Conservation (phyloP, 2,329 filamentous ascomycete genomes). For the Raffaelea deltoideospora region DNA sequence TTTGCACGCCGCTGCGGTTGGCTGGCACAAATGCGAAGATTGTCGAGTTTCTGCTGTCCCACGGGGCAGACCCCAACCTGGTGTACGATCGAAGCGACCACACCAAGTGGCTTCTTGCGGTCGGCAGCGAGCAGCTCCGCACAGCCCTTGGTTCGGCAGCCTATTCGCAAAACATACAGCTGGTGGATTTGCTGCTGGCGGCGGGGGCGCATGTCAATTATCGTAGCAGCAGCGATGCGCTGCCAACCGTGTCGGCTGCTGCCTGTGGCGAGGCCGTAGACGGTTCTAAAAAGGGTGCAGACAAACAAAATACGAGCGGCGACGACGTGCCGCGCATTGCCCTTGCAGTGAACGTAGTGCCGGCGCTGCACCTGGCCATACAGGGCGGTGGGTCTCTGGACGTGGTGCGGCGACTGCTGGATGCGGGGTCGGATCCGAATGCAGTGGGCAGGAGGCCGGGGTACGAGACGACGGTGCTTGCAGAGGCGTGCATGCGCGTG, state of each 20-base stretch:
- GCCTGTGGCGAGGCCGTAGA: too few relatives aligned
- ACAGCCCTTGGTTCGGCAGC: background rate
- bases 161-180: background rate
- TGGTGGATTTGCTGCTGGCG: background rate
- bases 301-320: too few relatives aligned
- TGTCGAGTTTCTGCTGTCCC: background rate
- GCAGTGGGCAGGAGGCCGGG: background rate
- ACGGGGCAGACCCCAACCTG: background rate
- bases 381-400: background rate
- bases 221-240: too few relatives aligned
- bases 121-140: background rate
- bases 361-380: too few relatives aligned
- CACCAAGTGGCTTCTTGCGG: background rate
- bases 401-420: background rate
- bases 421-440: background rate
- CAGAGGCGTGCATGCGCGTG: background rate
- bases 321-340: too few relatives aligned
- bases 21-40: background rate
- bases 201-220: background rate
- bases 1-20: too few relatives aligned
- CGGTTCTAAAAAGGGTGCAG: too few relatives aligned
- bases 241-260: too few relatives aligned
- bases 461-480: background rate
- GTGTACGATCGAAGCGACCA: background rate
- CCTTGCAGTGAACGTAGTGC: too few relatives aligned